These are phyloP conservation scores for Ustilago hordei DNA, from an alignment of 1,284 basidiomycete species.

Conservation along the genomic window DNA sequence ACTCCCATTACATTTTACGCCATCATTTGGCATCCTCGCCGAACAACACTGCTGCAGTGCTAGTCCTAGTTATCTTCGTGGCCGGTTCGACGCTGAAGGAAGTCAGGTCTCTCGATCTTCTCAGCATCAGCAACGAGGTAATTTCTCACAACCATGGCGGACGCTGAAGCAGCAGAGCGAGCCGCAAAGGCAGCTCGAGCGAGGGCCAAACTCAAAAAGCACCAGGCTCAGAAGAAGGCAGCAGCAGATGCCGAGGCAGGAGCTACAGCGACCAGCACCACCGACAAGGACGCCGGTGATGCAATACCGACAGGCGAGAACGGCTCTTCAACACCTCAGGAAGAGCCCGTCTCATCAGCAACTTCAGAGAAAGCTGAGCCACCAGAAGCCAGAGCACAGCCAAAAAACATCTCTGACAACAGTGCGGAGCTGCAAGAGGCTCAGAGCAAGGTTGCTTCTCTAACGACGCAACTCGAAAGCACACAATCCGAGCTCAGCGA, in stretches of 20 bases:
- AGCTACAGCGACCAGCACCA: constrained; percentile 2
- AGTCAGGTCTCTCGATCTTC: not conserved
- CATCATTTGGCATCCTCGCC: not conserved
- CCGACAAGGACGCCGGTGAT: constrained; percentile 23
- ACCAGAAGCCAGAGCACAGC: not conserved
- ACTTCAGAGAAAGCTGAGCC: not conserved
- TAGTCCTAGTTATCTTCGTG: no score
- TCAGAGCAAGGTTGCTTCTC: constrained; percentile 14
- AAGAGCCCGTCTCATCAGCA: constrained; percentile 9
- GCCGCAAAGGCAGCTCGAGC: constrained; percentile 58
- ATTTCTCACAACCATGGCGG: constrained; percentile 35
- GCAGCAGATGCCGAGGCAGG: constrained; percentile 44
- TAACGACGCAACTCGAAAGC: constrained; percentile 29
- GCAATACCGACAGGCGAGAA: constrained; percentile 18
- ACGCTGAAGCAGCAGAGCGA: constrained; percentile 52
- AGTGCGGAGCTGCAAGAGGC: constrained; percentile 25
- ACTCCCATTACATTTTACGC: no score
- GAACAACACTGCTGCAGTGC: no score
- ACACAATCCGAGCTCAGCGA: constrained; percentile 20
- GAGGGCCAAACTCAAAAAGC: constrained; percentile 56
- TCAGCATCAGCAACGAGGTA: not conserved
- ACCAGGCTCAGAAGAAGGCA: constrained; percentile 55
- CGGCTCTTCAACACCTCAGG: constrained; percentile 17
- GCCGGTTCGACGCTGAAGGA: no score
- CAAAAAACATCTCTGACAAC: not conserved